phyloP scores from a whole-genome alignment of 352 stramenopile species.

The Pythium biforme region DNA sequence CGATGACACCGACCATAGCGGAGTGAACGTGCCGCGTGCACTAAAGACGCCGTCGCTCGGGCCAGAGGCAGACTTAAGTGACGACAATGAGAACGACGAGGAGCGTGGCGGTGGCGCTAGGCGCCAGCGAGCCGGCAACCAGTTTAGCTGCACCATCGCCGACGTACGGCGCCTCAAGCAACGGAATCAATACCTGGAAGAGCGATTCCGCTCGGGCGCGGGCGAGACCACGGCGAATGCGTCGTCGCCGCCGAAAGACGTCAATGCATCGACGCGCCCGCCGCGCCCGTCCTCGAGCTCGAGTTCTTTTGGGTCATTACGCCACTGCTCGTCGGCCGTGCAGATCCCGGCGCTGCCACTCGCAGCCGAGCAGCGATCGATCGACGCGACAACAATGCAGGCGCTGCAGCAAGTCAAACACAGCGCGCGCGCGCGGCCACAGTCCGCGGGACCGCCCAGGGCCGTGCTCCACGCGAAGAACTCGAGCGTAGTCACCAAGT shows the following conservation, averaged over 20 bases:
- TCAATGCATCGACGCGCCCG: not conserved
- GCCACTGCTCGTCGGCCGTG: conserved; percentile 4
- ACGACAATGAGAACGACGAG: not conserved
- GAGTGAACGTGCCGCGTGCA: too few relatives aligned
- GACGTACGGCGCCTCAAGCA: conserved; percentile 55
- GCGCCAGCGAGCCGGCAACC: not conserved
- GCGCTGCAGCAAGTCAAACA: conserved; percentile 49
- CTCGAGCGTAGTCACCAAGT: conserved; percentile 19
- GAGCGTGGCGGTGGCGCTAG: not conserved
- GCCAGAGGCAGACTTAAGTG: conserved; percentile 2
- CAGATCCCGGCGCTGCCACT: conserved; percentile 4
- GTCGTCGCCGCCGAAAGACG: not conserved
- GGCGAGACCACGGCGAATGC: not conserved
- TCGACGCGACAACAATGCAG: conserved; percentile 40
- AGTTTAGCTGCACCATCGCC: conserved; percentile 25
- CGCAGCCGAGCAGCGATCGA: conserved; percentile 14
- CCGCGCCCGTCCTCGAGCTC: not conserved
- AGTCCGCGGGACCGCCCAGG: conserved; percentile 35
- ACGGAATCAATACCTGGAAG: conserved; percentile 61
- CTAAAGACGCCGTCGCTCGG: not conserved
- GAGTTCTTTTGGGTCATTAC: conserved; percentile 1
- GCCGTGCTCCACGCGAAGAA: conserved; percentile 2
- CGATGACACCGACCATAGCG: not conserved
- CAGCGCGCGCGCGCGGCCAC: conserved; percentile 38
- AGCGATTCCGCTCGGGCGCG: conserved; percentile 39